Evolutionary conservation across 2,329 filamentous ascomycete species (phyloP), one percentile per base, ranked within the genome.

Genomic region (Nemania sp.): DNA sequence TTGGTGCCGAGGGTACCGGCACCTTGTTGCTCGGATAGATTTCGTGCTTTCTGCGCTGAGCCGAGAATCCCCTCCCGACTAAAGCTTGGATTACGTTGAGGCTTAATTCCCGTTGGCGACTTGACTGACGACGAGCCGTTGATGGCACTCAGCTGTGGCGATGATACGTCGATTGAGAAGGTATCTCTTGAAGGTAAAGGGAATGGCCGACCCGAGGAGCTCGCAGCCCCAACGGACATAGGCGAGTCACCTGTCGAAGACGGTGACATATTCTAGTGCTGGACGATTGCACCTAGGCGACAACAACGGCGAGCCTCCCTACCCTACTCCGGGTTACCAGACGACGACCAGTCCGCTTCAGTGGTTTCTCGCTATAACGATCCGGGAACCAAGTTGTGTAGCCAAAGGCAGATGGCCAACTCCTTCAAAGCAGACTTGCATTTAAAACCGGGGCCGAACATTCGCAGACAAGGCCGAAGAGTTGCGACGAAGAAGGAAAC

Each of bases 171-270:
- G 66, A 83, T 77, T 43, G 76, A 75, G 69, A 84, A 83, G 59
- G 66, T 76, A 45, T 83, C 80, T 65, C 81, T 75, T 35, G 75
- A 77, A 20, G 78, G 77, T 53, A 81, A 67, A n/a, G 78, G 75
- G 63, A 79, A 83, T 32, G 75, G 75, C 65, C 78, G 77, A 49
- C 73, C 72, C 40, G 73, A 72, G 57, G 69, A 73, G 62, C 75
- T 75, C 58, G 70, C 70, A 64, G 76, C 71, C 35, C 74, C 75
- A 50, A 73, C 75, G 52, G 80, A 81, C 61, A 75, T 76, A 66
- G 81, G 80, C 64, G 82, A 84, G 73, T 82, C 81, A 70, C 78
- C 80, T 66, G 80, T 82, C 69, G 81, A 83, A 39, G 81, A 83
- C 70, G 81, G 80, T 73, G 81, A 78, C 80, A 83, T 83, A 71